Conservation (phyloP, 1,284 basidiomycete genomes). For the Ustilago crameri region DNA sequence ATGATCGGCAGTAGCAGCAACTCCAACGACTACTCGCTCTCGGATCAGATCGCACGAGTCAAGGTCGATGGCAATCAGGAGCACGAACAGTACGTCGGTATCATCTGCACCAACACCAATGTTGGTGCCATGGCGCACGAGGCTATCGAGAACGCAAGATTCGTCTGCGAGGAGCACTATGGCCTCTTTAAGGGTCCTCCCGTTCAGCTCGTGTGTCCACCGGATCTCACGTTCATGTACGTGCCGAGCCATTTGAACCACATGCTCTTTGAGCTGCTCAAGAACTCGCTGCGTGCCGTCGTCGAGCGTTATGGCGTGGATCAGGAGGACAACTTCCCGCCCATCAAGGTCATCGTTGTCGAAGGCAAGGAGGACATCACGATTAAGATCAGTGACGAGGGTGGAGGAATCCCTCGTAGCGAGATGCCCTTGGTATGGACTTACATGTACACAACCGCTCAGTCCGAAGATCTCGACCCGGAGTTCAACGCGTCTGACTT, state of each 20-base stretch:
- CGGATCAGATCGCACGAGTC: constrained; percentile 34
- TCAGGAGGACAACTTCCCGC: constrained; percentile 83
- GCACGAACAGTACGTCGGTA: constrained; percentile 85
- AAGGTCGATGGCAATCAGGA: constrained; percentile 49
- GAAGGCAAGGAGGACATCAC: constrained; percentile 88
- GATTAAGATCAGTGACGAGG: constrained; percentile 96
- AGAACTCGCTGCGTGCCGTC: constrained; percentile 96
- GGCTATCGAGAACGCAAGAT: constrained; percentile 97
- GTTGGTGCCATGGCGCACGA: constrained; percentile 75
- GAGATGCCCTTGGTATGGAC: constrained; percentile 98
- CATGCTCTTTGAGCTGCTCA: constrained; percentile 97
- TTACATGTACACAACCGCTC: constrained; percentile 97
- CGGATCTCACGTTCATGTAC: constrained; percentile 88
- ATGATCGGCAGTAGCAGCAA: constrained; percentile 34
- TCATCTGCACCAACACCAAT: constrained; percentile 91
- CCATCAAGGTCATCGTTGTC: constrained; percentile 96
- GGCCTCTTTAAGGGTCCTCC: constrained; percentile 93
- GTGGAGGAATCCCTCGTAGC: constrained; percentile 90
- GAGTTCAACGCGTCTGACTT: constrained; percentile 92
- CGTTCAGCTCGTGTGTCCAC: constrained; percentile 94
- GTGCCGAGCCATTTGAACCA: constrained; percentile 89
- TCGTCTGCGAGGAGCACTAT: constrained; percentile 94
- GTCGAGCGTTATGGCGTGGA: constrained; percentile 91
- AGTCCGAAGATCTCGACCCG: constrained; percentile 82
- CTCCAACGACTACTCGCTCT: constrained; percentile 28